Evolutionary conservation across 352 stramenopile species (phyloP), one percentile per base, ranked within the genome.

Genomic region (Globisporangium nagaii): DNA sequence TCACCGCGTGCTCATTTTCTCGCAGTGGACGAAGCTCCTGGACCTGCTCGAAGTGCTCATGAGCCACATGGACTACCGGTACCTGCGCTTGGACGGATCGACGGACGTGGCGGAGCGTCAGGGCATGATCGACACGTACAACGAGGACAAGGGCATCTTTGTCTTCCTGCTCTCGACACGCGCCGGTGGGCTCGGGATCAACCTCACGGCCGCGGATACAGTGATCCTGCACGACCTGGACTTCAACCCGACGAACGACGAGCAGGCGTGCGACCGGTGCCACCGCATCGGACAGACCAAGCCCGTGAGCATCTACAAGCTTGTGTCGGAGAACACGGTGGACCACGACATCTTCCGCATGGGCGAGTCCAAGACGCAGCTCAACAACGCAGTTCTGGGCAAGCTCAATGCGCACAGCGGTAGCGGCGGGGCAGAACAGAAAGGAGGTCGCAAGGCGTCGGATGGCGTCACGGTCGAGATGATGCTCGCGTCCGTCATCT

Each of bases 121-220:
- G 52, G 73, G 63, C 6, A 62, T 93, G 25, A 95, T 95, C 50
- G 86, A 95, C 48, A 77, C 73, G 25, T 95, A 88, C 69, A 93
- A 90, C 52, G 58, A 96, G 66, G 95, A 97, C 61, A 87, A 83
- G 36, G 68, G 68, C 17, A 92, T 98, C 36, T 98, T 98, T 66
- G 88, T 98, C 9, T 99, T 99, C 63, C 73, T 99, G 36, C 65
- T 99, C 4, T 98, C 89, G 40, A 99, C 97, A 6, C 83, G 96
- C 28, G 97, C 97, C 2, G 97, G 97, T 53, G 97, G 96, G 1
- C 82, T 99, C 12, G 97, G 97, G 53, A 99, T 99, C 66, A 99
- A 99, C 71, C 71, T 99, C 40, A 97, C 94, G 11, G 84, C 88
- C 12, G 93, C 94, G 19, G 84, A 94, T 61, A 93, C 82, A 0